Conservation (phyloP, 352 stramenopile genomes). For the Globisporangium iwayamae region DNA sequence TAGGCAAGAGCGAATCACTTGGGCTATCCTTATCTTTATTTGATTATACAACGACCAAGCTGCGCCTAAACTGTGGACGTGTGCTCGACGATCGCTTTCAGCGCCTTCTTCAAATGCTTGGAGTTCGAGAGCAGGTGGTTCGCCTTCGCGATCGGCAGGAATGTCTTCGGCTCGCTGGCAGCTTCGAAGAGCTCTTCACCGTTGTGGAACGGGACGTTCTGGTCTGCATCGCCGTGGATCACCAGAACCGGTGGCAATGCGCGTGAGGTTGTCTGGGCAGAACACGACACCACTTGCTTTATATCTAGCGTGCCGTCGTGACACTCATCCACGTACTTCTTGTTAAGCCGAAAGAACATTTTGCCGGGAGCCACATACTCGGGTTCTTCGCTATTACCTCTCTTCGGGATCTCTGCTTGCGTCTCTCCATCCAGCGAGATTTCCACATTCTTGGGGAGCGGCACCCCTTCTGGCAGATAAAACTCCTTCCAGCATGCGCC, state of each 20-base stretch:
- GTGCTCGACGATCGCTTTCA: slow-evolving; percentile 41
- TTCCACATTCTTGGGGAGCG: slow-evolving; percentile 30
- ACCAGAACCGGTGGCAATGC: slow-evolving; percentile 43
- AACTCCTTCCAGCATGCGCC: slow-evolving; percentile 73
- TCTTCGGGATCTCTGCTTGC: not conserved
- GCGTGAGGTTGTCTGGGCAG: not conserved
- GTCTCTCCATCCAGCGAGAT: slow-evolving; percentile 41
- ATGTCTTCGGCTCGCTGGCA: slow-evolving; percentile 53
- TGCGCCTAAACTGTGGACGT: not conserved
- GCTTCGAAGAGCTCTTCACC: slow-evolving; percentile 53
- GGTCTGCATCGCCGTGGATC: slow-evolving; percentile 63
- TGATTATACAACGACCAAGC: no score
- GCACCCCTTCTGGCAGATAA: slow-evolving; percentile 44
- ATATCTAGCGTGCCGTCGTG: slow-evolving; percentile 46
- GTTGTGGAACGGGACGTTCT: slow-evolving; percentile 49
- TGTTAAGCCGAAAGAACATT: slow-evolving; percentile 47
- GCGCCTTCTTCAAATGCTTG: slow-evolving; percentile 67
- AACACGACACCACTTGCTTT: slow-evolving; percentile 21
- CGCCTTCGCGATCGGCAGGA: slow-evolving; percentile 47
- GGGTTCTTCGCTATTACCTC: no score
- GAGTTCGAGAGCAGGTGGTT: slow-evolving; percentile 78
- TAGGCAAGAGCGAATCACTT: no score
- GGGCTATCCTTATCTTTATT: not conserved
- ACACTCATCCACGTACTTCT: slow-evolving; percentile 55
- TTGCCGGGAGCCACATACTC: slow-evolving; percentile 31